Percentiles rank a stretch among this genome's conserved stretches.
These are phyloP conservation scores for Thelephora terrestris DNA, from an alignment of 1,284 basidiomycete genomes.

Conservation along the genomic window DNA sequence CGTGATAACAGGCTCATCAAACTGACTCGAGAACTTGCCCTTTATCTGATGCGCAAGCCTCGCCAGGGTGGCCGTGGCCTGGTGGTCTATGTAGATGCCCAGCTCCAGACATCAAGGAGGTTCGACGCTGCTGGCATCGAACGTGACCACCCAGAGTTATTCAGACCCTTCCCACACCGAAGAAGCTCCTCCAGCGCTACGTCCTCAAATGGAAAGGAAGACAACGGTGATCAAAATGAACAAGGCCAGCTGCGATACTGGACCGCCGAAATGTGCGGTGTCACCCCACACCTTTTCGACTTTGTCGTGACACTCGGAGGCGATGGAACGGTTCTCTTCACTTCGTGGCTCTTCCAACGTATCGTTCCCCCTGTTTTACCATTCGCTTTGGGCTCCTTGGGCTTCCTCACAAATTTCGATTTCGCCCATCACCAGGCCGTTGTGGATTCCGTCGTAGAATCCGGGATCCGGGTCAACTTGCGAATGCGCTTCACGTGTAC, in stretches of 20 bases:
- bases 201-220: slow-evolving; percentile 30
- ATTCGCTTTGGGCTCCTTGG: slow-evolving; percentile 96
- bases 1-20: slow-evolving; percentile 95
- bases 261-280: slow-evolving; percentile 94
- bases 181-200: slow-evolving; percentile 59
- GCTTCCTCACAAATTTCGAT: slow-evolving; percentile 98
- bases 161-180: slow-evolving; percentile 67
- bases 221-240: slow-evolving; percentile 29
- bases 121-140: slow-evolving; percentile 91
- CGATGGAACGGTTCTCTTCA: slow-evolving; percentile 97
- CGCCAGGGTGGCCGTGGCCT: slow-evolving; percentile 58
- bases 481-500: slow-evolving; percentile 99
- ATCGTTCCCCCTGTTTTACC: slow-evolving; percentile 97
- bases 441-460: slow-evolving; percentile 85
- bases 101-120: slow-evolving; percentile 84
- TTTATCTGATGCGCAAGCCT: slow-evolving; percentile 87
- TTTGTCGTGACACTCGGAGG: slow-evolving; percentile 97
- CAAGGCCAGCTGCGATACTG: slow-evolving; percentile 95
- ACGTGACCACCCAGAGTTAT: slow-evolving; percentile 82
- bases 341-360: slow-evolving; percentile 98
- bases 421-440: slow-evolving; percentile 82
- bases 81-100: slow-evolving; percentile 90
- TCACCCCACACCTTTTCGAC: slow-evolving; percentile 90
- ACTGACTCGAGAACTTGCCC: slow-evolving; percentile 86
- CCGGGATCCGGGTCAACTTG: slow-evolving; percentile 93